These are phyloP conservation scores for Plasmodium adleri DNA, from an alignment of 169 alveolate genomes.

Conservation along the genomic window DNA sequence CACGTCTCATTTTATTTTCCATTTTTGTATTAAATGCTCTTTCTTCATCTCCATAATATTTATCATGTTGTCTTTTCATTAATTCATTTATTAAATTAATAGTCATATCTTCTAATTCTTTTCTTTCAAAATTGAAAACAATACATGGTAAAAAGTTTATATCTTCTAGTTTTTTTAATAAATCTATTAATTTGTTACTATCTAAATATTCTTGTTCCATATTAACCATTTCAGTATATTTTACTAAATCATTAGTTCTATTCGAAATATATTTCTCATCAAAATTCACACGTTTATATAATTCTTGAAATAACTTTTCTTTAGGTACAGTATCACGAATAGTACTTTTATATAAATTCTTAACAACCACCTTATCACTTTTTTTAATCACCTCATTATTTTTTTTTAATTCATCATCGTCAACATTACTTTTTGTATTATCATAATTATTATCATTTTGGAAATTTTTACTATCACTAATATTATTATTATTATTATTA, in stretches of 20 bases:
- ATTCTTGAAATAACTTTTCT: conserved; percentile 46
- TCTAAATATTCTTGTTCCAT: conserved; percentile 79
- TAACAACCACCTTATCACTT: neutral
- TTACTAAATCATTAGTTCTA: conserved; percentile 55
- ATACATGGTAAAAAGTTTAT: conserved; percentile 90
- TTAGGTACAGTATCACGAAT: conserved; percentile 19
- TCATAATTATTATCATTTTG: too few relatives aligned
- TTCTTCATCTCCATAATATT: conserved; percentile 91
- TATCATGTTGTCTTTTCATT: conserved; percentile 87
- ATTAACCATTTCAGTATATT: conserved; percentile 77
- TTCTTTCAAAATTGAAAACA: conserved; percentile 90
- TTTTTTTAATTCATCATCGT: neutral
- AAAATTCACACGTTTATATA: conserved; percentile 47
- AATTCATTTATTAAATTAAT: conserved; percentile 82
- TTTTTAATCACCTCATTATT: neutral
- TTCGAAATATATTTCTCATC: conserved; percentile 41
- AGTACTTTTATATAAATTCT: conserved; percentile 29
- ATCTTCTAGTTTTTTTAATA: conserved; percentile 86
- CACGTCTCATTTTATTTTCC: conserved; percentile 87
- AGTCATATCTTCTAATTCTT: conserved; percentile 86
- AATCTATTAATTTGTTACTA: conserved; percentile 80
- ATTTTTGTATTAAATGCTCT: conserved; percentile 84
- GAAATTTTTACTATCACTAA: too few relatives aligned
- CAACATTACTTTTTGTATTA: neutral
- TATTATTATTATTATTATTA: too few relatives aligned